Conservation (phyloP, 139 green algal species). For the Micractinium conductrix region DNA sequence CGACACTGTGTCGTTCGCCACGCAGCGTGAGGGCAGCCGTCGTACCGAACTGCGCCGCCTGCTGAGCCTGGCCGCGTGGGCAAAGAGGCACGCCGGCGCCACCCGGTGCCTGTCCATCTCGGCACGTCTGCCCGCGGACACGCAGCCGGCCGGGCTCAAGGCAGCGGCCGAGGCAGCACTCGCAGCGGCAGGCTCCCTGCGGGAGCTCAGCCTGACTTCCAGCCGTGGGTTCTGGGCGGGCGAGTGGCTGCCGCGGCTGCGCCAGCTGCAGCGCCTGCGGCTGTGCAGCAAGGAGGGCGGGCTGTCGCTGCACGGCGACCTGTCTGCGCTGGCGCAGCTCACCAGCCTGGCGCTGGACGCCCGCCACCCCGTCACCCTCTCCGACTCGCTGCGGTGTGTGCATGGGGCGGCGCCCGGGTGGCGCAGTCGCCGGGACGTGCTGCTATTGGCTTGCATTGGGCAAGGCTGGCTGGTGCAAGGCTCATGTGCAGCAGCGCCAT, state of each 20-base stretch:
- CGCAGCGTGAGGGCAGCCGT: slow-evolving; percentile 2
- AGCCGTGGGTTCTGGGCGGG: slow-evolving; percentile 9
- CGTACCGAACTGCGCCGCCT: slow-evolving; percentile 27
- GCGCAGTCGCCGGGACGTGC: too few relatives aligned
- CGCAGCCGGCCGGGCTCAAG: slow-evolving; percentile 1
- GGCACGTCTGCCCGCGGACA: slow-evolving; percentile 1
- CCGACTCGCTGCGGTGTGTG: not conserved
- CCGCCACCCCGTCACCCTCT: not conserved
- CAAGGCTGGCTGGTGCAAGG: too few relatives aligned
- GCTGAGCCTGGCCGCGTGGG: not conserved
- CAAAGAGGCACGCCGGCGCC: not conserved
- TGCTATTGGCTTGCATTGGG: not conserved
- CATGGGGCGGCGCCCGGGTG: not conserved
- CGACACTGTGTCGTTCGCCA: not conserved
- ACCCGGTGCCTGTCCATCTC: not conserved
- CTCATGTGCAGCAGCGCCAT: too few relatives aligned
- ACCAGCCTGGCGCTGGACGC: slow-evolving; percentile 19
- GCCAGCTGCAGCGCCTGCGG: not conserved
- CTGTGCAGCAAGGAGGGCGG: slow-evolving; percentile 27
- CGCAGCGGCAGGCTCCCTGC: not conserved
- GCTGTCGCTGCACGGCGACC: slow-evolving; percentile 14
- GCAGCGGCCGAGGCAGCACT: not conserved
- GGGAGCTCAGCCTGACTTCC: not conserved
- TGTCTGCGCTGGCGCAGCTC: not conserved
- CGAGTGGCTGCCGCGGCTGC: not conserved